phyloP scores from a whole-genome alignment of 202 grass and related monocot genomes.

The Brachypodium distachyon region DNA sequence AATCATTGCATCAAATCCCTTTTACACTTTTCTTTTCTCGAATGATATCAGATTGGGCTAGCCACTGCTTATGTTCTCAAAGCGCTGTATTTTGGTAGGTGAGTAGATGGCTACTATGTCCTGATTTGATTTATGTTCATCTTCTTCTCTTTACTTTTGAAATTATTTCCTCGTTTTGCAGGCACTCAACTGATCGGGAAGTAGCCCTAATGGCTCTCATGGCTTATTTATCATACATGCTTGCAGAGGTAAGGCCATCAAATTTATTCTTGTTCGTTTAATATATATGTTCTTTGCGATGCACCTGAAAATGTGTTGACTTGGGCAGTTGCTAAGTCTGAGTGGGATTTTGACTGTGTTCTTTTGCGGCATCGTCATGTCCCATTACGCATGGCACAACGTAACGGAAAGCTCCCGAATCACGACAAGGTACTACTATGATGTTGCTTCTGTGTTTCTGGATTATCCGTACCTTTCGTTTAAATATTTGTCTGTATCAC shows the following conservation, averaged over 20 bases:
- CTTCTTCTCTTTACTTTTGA: neutral
- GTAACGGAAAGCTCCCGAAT: conserved; percentile 77
- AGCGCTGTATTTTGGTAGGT: conserved; percentile 86
- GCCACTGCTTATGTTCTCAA: conserved; percentile 83
- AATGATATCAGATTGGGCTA: conserved; percentile 59
- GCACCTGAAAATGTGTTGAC: neutral
- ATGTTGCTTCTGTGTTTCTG: neutral
- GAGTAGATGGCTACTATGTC: conserved; percentile 3
- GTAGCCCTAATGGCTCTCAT: conserved; percentile 85
- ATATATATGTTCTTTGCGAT: neutral
- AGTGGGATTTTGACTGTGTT: conserved; percentile 93
- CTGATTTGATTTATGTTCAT: neutral
- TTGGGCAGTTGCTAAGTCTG: conserved; percentile 45
- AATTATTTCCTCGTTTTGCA: conserved; percentile 22
- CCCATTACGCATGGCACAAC: conserved; percentile 95
- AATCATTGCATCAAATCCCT: neutral
- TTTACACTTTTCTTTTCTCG: neutral
- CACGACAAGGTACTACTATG: conserved; percentile 51
- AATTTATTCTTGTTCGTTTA: neutral
- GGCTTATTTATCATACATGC: conserved; percentile 93
- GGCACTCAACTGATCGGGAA: conserved; percentile 88
- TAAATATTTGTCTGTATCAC: too few species aligned
- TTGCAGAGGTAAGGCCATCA: conserved; percentile 56
- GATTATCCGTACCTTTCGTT: too few species aligned
- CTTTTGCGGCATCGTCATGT: conserved; percentile 93